A percentile compares a stretch with the other conserved stretches of the same genome.
These are phyloP conservation scores for Solanum etuberosum DNA, from an alignment of 257 asterid genomes.

Conservation along the genomic window DNA sequence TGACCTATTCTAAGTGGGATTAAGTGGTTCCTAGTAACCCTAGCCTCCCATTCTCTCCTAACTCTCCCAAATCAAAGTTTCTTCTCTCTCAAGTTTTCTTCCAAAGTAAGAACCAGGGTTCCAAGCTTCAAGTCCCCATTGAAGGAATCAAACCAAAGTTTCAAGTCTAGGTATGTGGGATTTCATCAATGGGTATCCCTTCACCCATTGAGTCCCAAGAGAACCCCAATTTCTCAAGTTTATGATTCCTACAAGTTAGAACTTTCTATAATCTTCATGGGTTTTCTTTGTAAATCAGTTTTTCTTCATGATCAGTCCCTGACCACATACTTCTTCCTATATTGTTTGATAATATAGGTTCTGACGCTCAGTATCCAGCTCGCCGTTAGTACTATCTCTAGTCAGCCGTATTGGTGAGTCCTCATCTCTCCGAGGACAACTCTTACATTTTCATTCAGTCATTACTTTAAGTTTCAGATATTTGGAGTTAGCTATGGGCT, in stretches of 20 bases:
- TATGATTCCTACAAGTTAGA: not conserved
- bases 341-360: not conserved
- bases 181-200: not conserved
- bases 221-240: not conserved
- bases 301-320: not conserved
- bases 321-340: not conserved
- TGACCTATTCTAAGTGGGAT: not conserved
- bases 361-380: not conserved
- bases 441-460: not conserved
- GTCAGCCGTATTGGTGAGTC: not conserved
- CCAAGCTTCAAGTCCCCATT: not conserved
- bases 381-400: not conserved
- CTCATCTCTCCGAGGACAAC: not conserved
- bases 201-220: not conserved
- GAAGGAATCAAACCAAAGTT: not conserved
- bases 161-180: not conserved
- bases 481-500: not conserved
- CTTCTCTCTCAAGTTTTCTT: not conserved
- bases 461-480: not conserved
- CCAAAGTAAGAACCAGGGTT: not conserved
- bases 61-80: not conserved
- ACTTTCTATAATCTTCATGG: not conserved
- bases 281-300: not conserved
- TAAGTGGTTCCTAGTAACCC: not conserved
- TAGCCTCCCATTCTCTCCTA: not conserved